These are phyloP conservation scores for Monosporascus cannonballus DNA, from an alignment of 2,329 filamentous ascomycete species.

Conservation along the genomic window DNA sequence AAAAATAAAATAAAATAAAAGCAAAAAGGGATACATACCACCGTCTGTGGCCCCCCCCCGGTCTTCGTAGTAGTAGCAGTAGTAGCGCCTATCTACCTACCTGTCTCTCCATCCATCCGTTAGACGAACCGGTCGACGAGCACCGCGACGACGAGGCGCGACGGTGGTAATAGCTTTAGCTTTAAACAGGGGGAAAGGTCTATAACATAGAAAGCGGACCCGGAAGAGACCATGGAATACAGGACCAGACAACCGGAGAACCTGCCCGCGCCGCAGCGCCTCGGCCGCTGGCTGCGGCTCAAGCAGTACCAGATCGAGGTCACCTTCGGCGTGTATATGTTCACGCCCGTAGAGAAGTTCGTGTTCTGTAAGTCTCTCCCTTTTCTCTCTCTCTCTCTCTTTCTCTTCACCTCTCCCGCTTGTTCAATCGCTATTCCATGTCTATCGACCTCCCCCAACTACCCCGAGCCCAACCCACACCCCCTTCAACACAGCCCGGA, in stretches of 20 bases:
- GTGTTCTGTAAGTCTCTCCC: conserved; percentile 74
- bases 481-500: neutral
- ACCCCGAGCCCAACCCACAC: neutral
- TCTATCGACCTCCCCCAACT: no score
- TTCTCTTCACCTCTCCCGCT: neutral
- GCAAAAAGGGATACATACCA: no score
- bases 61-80: no score
- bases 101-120: no score
- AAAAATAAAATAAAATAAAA: no score
- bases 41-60: no score
- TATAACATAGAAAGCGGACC: neutral
- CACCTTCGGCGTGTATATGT: conserved; percentile 94
- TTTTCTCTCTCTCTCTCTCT: neutral
- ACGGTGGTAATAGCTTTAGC: no score
- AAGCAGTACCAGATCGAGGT: conserved; percentile 99
- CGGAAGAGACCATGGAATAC: conserved; percentile 32
- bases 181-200: no score
- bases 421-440: neutral
- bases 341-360: conserved; percentile 92
- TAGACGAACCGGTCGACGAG: no score
- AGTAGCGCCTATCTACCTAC: no score
- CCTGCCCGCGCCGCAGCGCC: conserved; percentile 35
- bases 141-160: no score
- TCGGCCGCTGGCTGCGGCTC: conserved; percentile 81
- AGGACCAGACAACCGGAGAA: conserved; percentile 23